phyloP scores from a whole-genome alignment of 768 basidiomycete genomes.

The Boletus rubroflammeus region DNA sequence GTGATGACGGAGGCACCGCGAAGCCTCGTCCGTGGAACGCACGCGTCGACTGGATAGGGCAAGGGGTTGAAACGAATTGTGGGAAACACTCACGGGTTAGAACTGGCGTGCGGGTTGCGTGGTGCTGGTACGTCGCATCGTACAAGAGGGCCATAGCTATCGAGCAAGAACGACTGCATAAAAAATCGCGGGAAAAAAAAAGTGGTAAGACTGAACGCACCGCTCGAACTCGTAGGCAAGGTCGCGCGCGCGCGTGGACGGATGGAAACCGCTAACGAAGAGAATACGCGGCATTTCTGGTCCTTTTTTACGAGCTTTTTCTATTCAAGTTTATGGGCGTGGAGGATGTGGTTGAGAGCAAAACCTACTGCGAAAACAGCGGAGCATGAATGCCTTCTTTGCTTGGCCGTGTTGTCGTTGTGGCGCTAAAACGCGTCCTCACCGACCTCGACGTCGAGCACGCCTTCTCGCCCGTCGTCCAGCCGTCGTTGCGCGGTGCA shows the following conservation, averaged over 20 bases:
- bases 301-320: constrained; percentile 5
- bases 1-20: constrained; percentile 24
- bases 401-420: constrained; percentile 35
- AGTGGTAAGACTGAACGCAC: constrained; percentile 36
- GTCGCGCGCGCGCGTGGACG: constrained; percentile 77
- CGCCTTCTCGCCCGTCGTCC: not conserved
- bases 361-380: constrained; percentile 20
- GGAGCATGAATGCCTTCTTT: constrained; percentile 30
- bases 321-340: not conserved
- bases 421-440: constrained; percentile 27
- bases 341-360: constrained; percentile 25
- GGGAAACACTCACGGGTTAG: constrained; percentile 73
- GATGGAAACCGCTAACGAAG: constrained; percentile 84
- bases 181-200: constrained; percentile 4
- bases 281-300: constrained; percentile 71
- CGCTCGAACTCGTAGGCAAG: constrained; percentile 86
- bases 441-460: constrained; percentile 1
- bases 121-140: constrained; percentile 90
- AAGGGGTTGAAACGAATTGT: constrained; percentile 28
- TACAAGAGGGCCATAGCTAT: constrained; percentile 75
- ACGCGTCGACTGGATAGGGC: constrained; percentile 38
- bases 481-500: not conserved
- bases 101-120: constrained; percentile 66
- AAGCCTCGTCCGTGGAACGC: constrained; percentile 31
- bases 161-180: not conserved